A percentile compares a stretch with the other conserved stretches of the same genome.
phyloP scores from a whole-genome alignment of 2,329 filamentous ascomycete species.

The Penicillium sp. region DNA sequence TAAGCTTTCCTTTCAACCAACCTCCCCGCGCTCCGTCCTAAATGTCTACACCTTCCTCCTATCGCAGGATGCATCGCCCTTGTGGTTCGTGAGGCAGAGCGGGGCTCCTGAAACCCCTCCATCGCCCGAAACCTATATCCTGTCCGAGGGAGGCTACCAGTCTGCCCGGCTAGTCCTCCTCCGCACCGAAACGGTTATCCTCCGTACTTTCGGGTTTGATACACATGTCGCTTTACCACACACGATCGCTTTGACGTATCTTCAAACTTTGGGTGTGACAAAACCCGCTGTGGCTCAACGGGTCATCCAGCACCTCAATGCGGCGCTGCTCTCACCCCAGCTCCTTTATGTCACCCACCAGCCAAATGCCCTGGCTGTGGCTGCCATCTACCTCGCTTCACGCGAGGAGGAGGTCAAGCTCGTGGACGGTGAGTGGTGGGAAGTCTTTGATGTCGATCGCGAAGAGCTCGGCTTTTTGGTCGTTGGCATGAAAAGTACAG shows the following conservation, averaged over 20 bases:
- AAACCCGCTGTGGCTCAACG: conserved; percentile 58
- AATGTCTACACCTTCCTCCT: conserved; percentile 82
- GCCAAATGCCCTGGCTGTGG: conserved; percentile 77
- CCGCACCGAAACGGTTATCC: conserved; percentile 71
- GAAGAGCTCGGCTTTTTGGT: conserved; percentile 93
- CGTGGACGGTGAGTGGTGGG: conserved; percentile 90
- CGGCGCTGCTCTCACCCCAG: conserved; percentile 80
- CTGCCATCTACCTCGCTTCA: conserved; percentile 86
- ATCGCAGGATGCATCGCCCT: conserved; percentile 56
- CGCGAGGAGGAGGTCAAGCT: conserved; percentile 72
- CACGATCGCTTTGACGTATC: conserved; percentile 81
- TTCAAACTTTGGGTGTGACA: conserved; percentile 79
- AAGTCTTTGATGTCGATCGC: conserved; percentile 92
- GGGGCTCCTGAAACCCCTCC: conserved; percentile 28
- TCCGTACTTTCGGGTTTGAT: conserved; percentile 75
- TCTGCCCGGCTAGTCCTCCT: conserved; percentile 63
- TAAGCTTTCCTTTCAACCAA: conserved; percentile 75
- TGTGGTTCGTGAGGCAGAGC: conserved; percentile 43
- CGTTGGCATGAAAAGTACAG: conserved; percentile 76
- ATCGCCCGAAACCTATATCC: conserved; percentile 60
- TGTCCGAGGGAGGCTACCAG: conserved; percentile 71
- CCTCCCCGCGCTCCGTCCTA: conserved; percentile 73
- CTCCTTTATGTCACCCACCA: conserved; percentile 90
- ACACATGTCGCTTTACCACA: conserved; percentile 84
- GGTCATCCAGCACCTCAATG: conserved; percentile 77